Evolutionary conservation across 768 basidiomycete species (phyloP).

Genomic region (Basidioascus undulatus): DNA sequence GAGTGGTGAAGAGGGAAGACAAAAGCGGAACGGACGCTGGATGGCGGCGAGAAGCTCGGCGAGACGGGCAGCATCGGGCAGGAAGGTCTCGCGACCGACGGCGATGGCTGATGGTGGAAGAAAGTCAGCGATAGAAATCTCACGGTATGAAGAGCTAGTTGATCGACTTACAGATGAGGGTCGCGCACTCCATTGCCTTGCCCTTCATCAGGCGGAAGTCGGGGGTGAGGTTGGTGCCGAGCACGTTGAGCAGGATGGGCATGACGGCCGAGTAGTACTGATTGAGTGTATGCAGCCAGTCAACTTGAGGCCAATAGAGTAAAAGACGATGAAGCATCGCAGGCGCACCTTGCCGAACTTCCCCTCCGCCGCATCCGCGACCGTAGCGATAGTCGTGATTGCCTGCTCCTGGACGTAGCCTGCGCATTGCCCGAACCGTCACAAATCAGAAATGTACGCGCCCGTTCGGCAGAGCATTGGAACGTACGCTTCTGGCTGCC

Average conservation of each 20-base stretch:
- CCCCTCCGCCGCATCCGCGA: conserved; percentile 58
- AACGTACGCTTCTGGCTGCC: conserved; percentile 34
- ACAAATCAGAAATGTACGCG: too few relatives aligned
- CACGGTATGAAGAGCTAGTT: neutral
- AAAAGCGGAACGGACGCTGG: conserved; percentile 31
- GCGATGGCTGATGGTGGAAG: conserved; percentile 37
- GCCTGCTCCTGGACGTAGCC: conserved; percentile 66
- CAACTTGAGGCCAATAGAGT: neutral
- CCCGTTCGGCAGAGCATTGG: too few relatives aligned
- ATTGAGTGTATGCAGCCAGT: conserved; percentile 1
- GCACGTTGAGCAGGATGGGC: conserved; percentile 51
- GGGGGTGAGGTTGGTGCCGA: conserved; percentile 41
- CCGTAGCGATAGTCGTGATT: conserved; percentile 69
- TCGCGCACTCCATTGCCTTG: conserved; percentile 81
- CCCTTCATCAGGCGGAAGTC: conserved; percentile 40
- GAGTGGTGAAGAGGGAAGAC: neutral
- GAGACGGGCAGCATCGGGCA: conserved; percentile 44
- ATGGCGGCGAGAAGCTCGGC: conserved; percentile 49
- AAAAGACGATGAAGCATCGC: conserved; percentile 7
- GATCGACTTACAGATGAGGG: conserved; percentile 40
- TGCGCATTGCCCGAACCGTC: conserved; percentile 4
- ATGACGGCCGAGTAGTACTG: conserved; percentile 57
- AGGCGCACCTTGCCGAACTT: conserved; percentile 43
- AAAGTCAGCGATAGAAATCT: neutral
- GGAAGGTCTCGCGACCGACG: conserved; percentile 55